These are phyloP conservation scores for Fomitopsis serialis DNA, from an alignment of 768 basidiomycete species.

Conservation along the genomic window DNA sequence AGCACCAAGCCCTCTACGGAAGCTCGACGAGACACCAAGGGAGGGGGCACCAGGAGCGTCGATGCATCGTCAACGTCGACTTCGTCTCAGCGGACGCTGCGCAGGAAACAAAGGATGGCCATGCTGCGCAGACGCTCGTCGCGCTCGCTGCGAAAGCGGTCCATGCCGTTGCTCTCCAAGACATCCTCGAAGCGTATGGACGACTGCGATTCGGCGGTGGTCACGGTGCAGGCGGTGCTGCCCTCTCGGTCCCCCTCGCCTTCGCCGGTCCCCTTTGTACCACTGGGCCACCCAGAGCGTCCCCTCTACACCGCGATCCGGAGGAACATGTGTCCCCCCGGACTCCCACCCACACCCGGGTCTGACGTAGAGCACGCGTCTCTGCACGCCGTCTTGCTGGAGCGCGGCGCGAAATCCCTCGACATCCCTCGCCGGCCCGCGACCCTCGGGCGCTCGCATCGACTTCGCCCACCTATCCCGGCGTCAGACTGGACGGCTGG, in stretches of 20 bases:
- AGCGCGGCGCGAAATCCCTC: conserved; percentile 12
- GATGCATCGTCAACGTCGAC: background rate
- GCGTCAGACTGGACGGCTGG: conserved; percentile 9
- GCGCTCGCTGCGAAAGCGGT: conserved; percentile 17
- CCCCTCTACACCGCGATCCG: conserved; percentile 25
- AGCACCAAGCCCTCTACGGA: background rate
- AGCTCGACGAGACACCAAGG: background rate
- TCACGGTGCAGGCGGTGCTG: background rate
- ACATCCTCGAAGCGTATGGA: conserved; percentile 5
- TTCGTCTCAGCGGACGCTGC: conserved; percentile 2
- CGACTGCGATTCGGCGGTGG: background rate
- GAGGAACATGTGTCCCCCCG: conserved; percentile 17
- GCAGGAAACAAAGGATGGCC: conserved; percentile 15
- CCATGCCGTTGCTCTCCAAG: conserved; percentile 5
- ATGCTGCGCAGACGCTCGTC: conserved; percentile 19
- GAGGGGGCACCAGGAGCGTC: background rate
- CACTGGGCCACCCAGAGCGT: conserved; percentile 17
- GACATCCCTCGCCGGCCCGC: conserved; percentile 13
- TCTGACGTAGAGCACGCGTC: conserved; percentile 5
- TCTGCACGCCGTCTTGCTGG: conserved; percentile 5
- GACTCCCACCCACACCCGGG: conserved; percentile 4
- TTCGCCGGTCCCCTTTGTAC: conserved; percentile 1
- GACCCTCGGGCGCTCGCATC: background rate
- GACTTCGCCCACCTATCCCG: background rate
- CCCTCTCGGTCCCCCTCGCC: conserved; percentile 1